phyloP scores from a whole-genome alignment of 2,329 filamentous ascomycete genomes.

The Blumeria hordei region DNA sequence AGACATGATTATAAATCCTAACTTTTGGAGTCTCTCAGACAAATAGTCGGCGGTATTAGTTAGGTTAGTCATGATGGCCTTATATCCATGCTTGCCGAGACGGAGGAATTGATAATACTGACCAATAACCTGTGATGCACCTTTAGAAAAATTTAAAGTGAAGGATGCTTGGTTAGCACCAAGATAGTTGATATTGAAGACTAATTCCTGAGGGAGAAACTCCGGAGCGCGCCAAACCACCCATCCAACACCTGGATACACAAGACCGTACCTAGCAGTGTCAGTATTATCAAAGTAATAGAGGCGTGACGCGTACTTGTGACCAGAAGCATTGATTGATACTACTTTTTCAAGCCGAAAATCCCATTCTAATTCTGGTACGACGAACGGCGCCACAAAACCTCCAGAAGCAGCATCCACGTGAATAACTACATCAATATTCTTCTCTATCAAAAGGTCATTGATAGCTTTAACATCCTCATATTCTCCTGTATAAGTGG shows the following conservation, averaged over 20 bases:
- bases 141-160: constrained; percentile 93
- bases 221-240: constrained; percentile 68
- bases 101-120: constrained; percentile 97
- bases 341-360: constrained; percentile 75
- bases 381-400: constrained; percentile 80
- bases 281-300: neutral
- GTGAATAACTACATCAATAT: constrained; percentile 67
- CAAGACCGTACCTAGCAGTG: constrained; percentile 27
- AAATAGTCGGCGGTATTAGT: constrained; percentile 80
- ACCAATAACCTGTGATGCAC: constrained; percentile 79
- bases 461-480: constrained; percentile 87
- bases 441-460: constrained; percentile 52
- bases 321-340: constrained; percentile 82
- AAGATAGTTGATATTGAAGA: constrained; percentile 99
- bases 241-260: constrained; percentile 90
- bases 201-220: constrained; percentile 62
- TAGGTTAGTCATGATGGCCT: constrained; percentile 81
- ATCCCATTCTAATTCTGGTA: constrained; percentile 69
- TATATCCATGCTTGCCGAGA: constrained; percentile 78
- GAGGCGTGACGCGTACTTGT: constrained; percentile 38
- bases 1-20: constrained; percentile 78
- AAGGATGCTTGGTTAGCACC: constrained; percentile 89
- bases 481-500: constrained; percentile 89
- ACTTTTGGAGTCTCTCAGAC: constrained; percentile 40
- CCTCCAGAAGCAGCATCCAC: constrained; percentile 83